These are phyloP conservation scores for Brettanomyces anomalus DNA, from an alignment of 805 yeast species.

Conservation along the genomic window DNA sequence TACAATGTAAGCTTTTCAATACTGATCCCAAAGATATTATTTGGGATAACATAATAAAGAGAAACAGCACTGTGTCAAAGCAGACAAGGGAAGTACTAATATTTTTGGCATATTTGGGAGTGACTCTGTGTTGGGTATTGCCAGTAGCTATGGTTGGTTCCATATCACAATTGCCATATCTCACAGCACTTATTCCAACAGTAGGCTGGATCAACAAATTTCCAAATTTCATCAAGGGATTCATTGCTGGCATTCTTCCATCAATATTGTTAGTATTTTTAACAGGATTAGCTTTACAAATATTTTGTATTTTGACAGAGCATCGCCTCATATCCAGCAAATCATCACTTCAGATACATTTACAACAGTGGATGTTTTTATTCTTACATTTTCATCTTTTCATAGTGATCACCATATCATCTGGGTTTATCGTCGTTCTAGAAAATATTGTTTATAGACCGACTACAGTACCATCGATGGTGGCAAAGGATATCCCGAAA, in stretches of 20 bases:
- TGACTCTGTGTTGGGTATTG: constrained; percentile 59
- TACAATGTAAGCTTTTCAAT: constrained; percentile 38
- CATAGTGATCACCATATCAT: constrained; percentile 74
- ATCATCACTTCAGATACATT: constrained; percentile 54
- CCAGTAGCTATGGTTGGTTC: constrained; percentile 80
- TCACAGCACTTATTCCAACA: constrained; percentile 53
- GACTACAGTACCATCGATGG: constrained; percentile 55
- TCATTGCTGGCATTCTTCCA: constrained; percentile 58
- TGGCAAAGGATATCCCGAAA: constrained; percentile 76
- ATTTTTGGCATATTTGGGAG: constrained; percentile 33
- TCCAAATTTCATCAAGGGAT: constrained; percentile 44
- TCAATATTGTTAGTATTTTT: constrained; percentile 55
- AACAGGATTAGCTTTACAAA: constrained; percentile 51
- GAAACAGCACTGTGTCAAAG: constrained; percentile 28
- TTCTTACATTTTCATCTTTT: constrained; percentile 79
- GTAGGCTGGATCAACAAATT: constrained; percentile 43
- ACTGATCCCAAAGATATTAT: constrained; percentile 59
- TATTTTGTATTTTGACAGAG: constrained; percentile 45
- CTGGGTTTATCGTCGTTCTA: constrained; percentile 59
- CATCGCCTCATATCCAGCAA: constrained; percentile 55
- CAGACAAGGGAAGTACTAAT: constrained; percentile 35
- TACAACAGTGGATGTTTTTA: constrained; percentile 70
- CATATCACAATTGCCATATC: constrained; percentile 62
- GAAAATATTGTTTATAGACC: constrained; percentile 62
- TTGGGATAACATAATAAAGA: constrained; percentile 52